A percentile compares a stretch with the other conserved stretches of the same genome.
phyloP scores from a whole-genome alignment of 2,329 filamentous ascomycete species.

The Fusarium goolgardi region DNA sequence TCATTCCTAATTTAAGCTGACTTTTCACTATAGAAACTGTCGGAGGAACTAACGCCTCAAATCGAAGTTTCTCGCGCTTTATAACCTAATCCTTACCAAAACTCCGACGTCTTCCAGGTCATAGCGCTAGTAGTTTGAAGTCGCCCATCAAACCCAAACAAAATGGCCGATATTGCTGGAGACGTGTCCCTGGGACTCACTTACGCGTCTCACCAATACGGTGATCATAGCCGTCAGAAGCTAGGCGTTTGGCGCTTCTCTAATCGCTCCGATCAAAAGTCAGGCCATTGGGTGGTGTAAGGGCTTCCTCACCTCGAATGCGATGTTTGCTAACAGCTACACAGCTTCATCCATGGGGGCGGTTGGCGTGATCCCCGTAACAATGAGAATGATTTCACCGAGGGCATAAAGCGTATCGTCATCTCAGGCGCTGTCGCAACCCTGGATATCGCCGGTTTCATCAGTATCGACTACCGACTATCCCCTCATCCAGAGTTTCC shows the following conservation, averaged over 20 bases:
- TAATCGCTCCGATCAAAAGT: conserved; percentile 29
- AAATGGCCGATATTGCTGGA: conserved; percentile 39
- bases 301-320: conserved; percentile 20
- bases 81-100: conserved; percentile 13
- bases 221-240: conserved; percentile 58
- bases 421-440: conserved; percentile 41
- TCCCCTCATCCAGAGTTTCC: conserved; percentile 63
- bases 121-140: conserved; percentile 24
- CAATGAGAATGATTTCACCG: conserved; percentile 58
- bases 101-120: conserved; percentile 14
- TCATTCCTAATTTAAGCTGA: conserved; percentile 7
- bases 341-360: conserved; percentile 70
- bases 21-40: conserved; percentile 6
- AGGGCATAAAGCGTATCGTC: conserved; percentile 58
- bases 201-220: conserved; percentile 53
- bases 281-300: conserved; percentile 55
- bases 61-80: conserved; percentile 21
- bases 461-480: conserved; percentile 72
- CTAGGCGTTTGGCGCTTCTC: conserved; percentile 58
- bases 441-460: conserved; percentile 67
- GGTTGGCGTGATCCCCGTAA: conserved; percentile 71
- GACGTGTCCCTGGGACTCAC: conserved; percentile 43
- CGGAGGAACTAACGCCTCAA: conserved; percentile 15
- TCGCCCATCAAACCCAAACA: conserved; percentile 16
- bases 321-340: conserved; percentile 22